These are phyloP conservation scores for Tetrahymena thermophila DNA, from an alignment of 73 alveolate species.

Conservation along the genomic window DNA sequence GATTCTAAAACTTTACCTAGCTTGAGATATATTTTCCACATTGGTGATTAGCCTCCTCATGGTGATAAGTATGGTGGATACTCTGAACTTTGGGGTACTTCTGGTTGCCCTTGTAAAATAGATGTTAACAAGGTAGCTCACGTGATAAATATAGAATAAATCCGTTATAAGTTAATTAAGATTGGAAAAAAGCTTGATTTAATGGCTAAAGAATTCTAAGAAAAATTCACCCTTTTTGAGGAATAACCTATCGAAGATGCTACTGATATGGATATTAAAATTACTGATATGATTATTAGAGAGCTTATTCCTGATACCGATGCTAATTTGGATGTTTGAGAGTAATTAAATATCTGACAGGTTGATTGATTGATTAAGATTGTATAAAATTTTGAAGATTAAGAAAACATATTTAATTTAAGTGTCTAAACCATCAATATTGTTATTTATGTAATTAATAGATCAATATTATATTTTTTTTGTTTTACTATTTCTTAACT, in stretches of 20 bases:
- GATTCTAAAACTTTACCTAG: constrained; percentile 53
- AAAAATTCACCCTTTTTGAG: constrained; percentile 35
- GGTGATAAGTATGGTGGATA: constrained; percentile 42
- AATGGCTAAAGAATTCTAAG: constrained; percentile 25
- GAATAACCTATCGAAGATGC: constrained; percentile 18
- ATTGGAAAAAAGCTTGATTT: neutral
- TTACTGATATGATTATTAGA: constrained; percentile 46
- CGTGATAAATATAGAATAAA: constrained; percentile 34
- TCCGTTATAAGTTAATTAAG: constrained; percentile 30
- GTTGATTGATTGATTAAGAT: too few relatives aligned
- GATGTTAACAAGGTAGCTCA: constrained; percentile 25
- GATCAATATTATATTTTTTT: too few relatives aligned
- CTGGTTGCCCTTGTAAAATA: neutral
- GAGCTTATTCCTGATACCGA: constrained; percentile 39
- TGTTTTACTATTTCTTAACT: too few relatives aligned
- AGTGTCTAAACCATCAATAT: too few relatives aligned
- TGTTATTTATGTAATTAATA: too few relatives aligned
- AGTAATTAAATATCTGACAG: neutral
- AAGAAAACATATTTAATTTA: too few relatives aligned
- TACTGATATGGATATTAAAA: constrained; percentile 32
- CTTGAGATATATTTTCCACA: constrained; percentile 73
- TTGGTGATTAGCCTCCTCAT: constrained; percentile 91
- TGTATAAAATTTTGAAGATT: too few relatives aligned
- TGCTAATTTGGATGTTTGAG: constrained; percentile 1
- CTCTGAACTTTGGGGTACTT: constrained; percentile 21